A percentile compares a stretch with the other conserved stretches of the same genome.
phyloP scores from a whole-genome alignment of 2,329 filamentous ascomycete genomes.

The Arthrinium puccinioides region DNA sequence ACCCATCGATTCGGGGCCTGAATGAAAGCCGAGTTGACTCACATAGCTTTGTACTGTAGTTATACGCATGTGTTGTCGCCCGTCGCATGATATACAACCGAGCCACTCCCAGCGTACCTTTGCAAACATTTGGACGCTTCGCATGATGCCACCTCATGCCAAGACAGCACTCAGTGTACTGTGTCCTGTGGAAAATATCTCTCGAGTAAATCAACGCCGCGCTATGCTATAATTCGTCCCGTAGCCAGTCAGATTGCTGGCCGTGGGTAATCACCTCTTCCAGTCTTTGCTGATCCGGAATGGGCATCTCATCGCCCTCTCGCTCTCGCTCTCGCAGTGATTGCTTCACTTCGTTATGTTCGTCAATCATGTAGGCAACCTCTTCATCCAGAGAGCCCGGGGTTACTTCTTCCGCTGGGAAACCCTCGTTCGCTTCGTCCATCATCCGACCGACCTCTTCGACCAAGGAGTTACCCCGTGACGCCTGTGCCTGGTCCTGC shows the following conservation, averaged over 20 bases:
- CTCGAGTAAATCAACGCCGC: constrained; percentile 1
- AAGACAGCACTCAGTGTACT: too few relatives aligned
- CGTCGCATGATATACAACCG: too few relatives aligned
- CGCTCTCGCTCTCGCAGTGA: background rate
- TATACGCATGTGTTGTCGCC: too few relatives aligned
- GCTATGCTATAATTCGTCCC: constrained; percentile 2
- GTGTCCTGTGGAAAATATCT: too few relatives aligned
- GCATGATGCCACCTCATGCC: background rate
- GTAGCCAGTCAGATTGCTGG: background rate
- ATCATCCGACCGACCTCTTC: constrained; percentile 50
- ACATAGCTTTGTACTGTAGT: too few relatives aligned
- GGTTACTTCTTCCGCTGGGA: background rate
- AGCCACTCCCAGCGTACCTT: too few relatives aligned
- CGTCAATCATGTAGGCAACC: background rate
- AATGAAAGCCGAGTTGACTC: too few relatives aligned
- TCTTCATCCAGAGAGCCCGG: constrained; percentile 1
- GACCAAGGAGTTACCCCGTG: constrained; percentile 30
- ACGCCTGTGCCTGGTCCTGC: constrained; percentile 18
- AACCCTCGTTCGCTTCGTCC: constrained; percentile 21
- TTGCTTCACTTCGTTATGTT: constrained; percentile 2
- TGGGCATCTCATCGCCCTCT: background rate
- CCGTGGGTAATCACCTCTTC: background rate
- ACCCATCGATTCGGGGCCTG: too few relatives aligned
- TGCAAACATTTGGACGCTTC: too few relatives aligned
- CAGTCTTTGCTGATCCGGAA: background rate